Conservation (phyloP, 768 basidiomycete genomes). For the Suillus hirtellus region DNA sequence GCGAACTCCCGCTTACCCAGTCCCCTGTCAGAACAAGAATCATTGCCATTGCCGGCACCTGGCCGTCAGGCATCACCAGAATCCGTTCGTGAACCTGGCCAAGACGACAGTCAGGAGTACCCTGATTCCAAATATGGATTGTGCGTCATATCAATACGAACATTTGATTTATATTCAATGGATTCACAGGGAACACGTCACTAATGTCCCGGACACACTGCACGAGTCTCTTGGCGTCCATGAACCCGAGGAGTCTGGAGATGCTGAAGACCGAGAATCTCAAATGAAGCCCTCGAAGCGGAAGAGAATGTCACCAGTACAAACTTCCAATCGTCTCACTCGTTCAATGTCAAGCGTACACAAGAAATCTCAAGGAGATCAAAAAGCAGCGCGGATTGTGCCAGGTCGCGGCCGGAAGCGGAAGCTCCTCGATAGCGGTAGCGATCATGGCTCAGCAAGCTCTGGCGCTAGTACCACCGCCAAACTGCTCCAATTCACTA, state of each 20-base stretch:
- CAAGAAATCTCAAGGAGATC: constrained; percentile 13
- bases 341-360: constrained; percentile 20
- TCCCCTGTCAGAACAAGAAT: not conserved
- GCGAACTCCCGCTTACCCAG: not conserved
- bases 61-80: not conserved
- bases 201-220: not conserved
- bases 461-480: constrained; percentile 42
- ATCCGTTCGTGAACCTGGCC: not conserved
- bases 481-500: constrained; percentile 33
- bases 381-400: constrained; percentile 38
- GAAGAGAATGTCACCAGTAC: constrained; percentile 22
- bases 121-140: not conserved
- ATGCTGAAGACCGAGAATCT: not conserved
- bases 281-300: constrained; percentile 21
- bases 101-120: not conserved
- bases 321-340: constrained; percentile 21
- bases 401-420: constrained; percentile 18
- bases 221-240: not conserved
- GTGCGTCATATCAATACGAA: not conserved
- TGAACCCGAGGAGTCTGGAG: not conserved
- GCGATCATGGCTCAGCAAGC: constrained; percentile 32
- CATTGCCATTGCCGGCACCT: not conserved
- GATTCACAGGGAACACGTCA: not conserved
- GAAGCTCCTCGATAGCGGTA: constrained; percentile 15
- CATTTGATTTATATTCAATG: not conserved